These are phyloP conservation scores for Coniochaeta prunicola DNA, from an alignment of 2,329 filamentous ascomycete genomes.

Conservation along the genomic window DNA sequence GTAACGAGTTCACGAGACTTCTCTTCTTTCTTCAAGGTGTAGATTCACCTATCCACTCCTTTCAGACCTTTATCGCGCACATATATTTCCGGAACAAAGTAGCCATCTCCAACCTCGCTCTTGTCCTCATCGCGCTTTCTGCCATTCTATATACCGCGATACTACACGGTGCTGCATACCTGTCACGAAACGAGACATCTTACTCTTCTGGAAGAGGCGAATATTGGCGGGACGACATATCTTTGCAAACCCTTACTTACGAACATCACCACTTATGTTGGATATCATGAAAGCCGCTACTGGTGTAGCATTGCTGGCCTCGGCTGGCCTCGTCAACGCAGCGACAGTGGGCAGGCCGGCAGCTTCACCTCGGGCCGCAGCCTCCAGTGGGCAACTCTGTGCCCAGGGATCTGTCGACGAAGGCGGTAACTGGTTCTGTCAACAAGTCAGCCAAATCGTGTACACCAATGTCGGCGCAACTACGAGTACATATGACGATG, in stretches of 20 bases:
- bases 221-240: not conserved
- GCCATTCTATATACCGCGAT: not conserved
- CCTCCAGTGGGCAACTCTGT: not conserved
- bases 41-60: constrained; percentile 4
- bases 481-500: constrained; percentile 55
- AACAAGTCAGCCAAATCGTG: constrained; percentile 57
- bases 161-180: not conserved
- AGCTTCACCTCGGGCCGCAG: not conserved
- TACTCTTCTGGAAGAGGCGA: not conserved
- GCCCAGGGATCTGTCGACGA: constrained; percentile 20
- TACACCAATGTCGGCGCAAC: constrained; percentile 54
- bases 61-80: not conserved
- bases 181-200: not conserved
- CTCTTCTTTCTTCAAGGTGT: not conserved
- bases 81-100: not conserved
- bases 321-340: not conserved
- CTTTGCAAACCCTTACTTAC: not conserved
- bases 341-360: not conserved
- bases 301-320: not conserved
- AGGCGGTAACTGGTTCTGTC: constrained; percentile 59
- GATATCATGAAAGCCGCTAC: not conserved
- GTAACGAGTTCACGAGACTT: not conserved
- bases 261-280: not conserved
- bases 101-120: not conserved
- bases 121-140: not conserved